A percentile compares a stretch with the other conserved stretches of the same genome.
Conservation (phyloP, 1,284 basidiomycete species). For the Austroboletus olivaceoglutinosus region DNA sequence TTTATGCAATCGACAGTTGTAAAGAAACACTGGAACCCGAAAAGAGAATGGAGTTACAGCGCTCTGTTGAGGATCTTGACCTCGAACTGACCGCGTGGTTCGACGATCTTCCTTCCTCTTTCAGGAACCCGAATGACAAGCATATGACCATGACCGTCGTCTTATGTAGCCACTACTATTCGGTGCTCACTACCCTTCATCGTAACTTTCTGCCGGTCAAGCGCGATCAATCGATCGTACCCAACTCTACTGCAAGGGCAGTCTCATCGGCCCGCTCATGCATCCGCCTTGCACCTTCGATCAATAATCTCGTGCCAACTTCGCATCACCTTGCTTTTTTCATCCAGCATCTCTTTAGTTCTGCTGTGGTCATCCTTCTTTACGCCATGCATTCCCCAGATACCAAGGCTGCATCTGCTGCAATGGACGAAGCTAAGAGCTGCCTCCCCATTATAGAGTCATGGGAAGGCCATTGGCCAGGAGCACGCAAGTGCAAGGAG, state of each 20-base stretch:
- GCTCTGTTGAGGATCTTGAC: slow-evolving; percentile 74
- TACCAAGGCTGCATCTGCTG: slow-evolving; percentile 60
- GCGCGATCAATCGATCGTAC: slow-evolving; percentile 60
- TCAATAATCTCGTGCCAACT: slow-evolving; percentile 80
- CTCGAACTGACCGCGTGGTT: slow-evolving; percentile 77
- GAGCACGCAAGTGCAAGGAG: slow-evolving; percentile 82
- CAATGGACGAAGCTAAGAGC: slow-evolving; percentile 80
- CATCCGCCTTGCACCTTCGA: slow-evolving; percentile 81
- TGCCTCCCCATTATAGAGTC: slow-evolving; percentile 70
- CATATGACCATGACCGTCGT: slow-evolving; percentile 87
- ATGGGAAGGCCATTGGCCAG: slow-evolving; percentile 88
- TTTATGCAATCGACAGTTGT: slow-evolving; percentile 75
- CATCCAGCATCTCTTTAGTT: slow-evolving; percentile 89
- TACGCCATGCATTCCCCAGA: slow-evolving; percentile 85
- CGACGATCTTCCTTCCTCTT: slow-evolving; percentile 66
- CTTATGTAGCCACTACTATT: slow-evolving; percentile 87
- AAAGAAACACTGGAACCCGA: slow-evolving; percentile 72
- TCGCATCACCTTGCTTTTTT: slow-evolving; percentile 90
- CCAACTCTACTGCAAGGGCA: slow-evolving; percentile 73
- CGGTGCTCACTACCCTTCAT: slow-evolving; percentile 83
- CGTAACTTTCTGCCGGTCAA: slow-evolving; percentile 82
- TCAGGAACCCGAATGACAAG: slow-evolving; percentile 73
- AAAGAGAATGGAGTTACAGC: slow-evolving; percentile 68
- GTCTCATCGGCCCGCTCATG: slow-evolving; percentile 76
- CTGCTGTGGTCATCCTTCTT: slow-evolving; percentile 81